Percentiles rank a stretch among this genome's conserved stretches.
These are phyloP conservation scores for Pseudogymnoascus sp. DNA, from an alignment of 2,329 filamentous ascomycete species.

Conservation along the genomic window DNA sequence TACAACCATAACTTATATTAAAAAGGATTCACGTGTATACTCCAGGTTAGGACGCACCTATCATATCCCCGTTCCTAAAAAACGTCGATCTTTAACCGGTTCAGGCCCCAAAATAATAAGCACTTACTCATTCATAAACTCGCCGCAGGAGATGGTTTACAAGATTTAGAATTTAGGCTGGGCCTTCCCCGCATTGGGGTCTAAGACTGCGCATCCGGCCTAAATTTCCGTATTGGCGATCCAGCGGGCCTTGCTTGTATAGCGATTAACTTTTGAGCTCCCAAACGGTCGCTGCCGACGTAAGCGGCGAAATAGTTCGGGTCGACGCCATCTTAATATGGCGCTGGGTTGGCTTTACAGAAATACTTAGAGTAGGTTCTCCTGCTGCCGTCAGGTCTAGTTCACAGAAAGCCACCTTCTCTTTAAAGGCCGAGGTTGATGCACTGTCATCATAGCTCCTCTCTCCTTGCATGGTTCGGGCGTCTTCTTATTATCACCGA, in stretches of 20 bases:
- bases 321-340: background rate
- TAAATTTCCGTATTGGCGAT: constrained; percentile 14
- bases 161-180: background rate
- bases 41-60: background rate
- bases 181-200: background rate
- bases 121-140: background rate
- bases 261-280: background rate
- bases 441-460: background rate
- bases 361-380: background rate
- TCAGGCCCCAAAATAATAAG: background rate
- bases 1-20: background rate
- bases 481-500: background rate
- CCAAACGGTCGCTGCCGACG: background rate
- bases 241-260: background rate
- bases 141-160: background rate
- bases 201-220: background rate
- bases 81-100: background rate
- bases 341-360: background rate
- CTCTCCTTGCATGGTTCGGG: background rate
- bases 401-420: background rate
- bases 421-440: background rate
- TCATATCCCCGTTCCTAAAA: background rate
- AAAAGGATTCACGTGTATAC: constrained; percentile 1
- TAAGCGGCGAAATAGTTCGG: background rate
- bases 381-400: background rate